Percentiles rank a stretch among this genome's conserved stretches.
Evolutionary conservation across 768 basidiomycete genomes (phyloP).

Genomic region (Termitomyces sp.): DNA sequence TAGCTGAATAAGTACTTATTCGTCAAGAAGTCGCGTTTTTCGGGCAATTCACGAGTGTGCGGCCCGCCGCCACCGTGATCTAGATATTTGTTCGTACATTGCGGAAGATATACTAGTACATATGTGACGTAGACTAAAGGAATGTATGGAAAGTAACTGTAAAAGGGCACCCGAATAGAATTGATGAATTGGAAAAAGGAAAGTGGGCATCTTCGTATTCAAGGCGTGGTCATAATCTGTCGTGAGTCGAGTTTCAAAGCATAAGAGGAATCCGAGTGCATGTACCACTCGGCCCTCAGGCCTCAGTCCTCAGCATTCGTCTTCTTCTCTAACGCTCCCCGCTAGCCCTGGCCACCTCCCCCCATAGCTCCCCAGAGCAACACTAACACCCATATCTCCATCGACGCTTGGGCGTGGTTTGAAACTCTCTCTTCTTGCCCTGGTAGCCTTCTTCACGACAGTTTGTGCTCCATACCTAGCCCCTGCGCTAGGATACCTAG

Average conservation of each 20-base stretch:
- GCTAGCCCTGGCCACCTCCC: slow-evolving; percentile 34
- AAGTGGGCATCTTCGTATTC: not conserved
- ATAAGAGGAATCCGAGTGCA: not conserved
- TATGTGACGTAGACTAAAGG: not conserved
- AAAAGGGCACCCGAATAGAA: not conserved
- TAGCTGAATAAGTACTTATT: too few relatives aligned
- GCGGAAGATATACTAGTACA: slow-evolving; percentile 3
- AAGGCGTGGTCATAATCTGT: slow-evolving; percentile 2
- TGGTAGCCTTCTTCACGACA: slow-evolving; percentile 45
- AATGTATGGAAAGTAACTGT: not conserved
- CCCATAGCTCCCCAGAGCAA: slow-evolving; percentile 24
- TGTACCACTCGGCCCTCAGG: not conserved
- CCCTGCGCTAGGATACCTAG: slow-evolving; percentile 22
- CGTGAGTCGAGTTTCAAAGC: slow-evolving; percentile 1
- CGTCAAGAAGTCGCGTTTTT: not conserved
- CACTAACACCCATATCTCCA: slow-evolving; percentile 29
- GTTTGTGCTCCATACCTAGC: slow-evolving; percentile 23
- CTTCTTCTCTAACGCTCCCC: slow-evolving; percentile 47
- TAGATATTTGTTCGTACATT: slow-evolving; percentile 13
- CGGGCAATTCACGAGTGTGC: not conserved
- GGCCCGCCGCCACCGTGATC: not conserved
- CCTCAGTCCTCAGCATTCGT: slow-evolving; percentile 32
- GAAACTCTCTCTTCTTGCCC: slow-evolving; percentile 75
- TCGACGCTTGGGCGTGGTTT: slow-evolving; percentile 79
- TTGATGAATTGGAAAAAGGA: not conserved